Conservation (phyloP, 2,329 filamentous ascomycete genomes). For the Clonostachys sp. region DNA sequence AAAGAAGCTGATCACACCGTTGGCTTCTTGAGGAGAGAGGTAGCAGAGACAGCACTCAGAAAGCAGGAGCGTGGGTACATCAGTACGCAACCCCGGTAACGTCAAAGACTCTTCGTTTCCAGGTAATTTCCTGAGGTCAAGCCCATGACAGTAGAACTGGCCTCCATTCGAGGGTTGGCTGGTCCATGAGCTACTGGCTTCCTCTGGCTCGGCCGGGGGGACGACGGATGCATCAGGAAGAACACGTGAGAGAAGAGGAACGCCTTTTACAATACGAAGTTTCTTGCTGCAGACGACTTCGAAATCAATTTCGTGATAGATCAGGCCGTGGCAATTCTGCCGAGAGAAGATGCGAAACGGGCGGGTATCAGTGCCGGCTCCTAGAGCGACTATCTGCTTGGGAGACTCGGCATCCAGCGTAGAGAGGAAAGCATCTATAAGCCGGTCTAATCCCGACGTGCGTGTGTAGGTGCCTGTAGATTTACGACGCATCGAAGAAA, state of each 20-base stretch:
- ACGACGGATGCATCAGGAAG: conserved; percentile 22
- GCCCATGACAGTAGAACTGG: conserved; percentile 53
- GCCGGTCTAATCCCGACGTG: conserved; percentile 74
- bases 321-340: conserved; percentile 33
- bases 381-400: conserved; percentile 85
- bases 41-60: conserved; percentile 98
- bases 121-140: conserved; percentile 64
- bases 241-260: conserved; percentile 31
- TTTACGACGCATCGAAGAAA: background rate
- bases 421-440: conserved; percentile 69
- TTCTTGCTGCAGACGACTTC: conserved; percentile 67
- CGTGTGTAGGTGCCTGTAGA: conserved; percentile 84
- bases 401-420: conserved; percentile 14
- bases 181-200: conserved; percentile 31
- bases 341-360: conserved; percentile 68
- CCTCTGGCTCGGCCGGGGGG: conserved; percentile 3
- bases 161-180: conserved; percentile 30
- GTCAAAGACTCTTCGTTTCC: background rate
- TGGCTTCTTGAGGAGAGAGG: conserved; percentile 61
- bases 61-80: conserved; percentile 76
- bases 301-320: conserved; percentile 95
- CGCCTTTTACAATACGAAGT: conserved; percentile 45
- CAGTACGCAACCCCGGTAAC: conserved; percentile 38
- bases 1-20: conserved; percentile 62
- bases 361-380: conserved; percentile 90